A percentile compares a stretch with the other conserved stretches of the same genome.
These are phyloP conservation scores for Bassia scoparia DNA, from an alignment of 148 eudicot genomes.

Conservation along the genomic window DNA sequence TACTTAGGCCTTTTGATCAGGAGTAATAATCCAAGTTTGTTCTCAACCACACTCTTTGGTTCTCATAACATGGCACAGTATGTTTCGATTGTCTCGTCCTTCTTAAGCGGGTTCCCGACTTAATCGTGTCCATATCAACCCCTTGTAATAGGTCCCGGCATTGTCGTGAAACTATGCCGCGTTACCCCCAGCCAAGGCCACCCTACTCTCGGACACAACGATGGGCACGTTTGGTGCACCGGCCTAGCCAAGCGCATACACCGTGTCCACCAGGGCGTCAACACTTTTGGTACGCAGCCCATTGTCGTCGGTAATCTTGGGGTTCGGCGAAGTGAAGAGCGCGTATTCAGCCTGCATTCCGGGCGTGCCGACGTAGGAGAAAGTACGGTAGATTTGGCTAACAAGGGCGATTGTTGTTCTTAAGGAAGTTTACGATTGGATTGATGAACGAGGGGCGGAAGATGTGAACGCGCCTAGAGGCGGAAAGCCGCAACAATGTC, in stretches of 20 bases:
- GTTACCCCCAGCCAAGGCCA: conserved; percentile 23
- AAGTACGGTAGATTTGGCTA: conserved; percentile 50
- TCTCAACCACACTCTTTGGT: conserved; percentile 26
- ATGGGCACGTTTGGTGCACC: conserved; percentile 31
- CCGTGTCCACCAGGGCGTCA: conserved; percentile 42
- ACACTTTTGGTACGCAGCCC: conserved; percentile 40
- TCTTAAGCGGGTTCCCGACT: conserved; percentile 14
- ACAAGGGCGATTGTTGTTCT: conserved; percentile 29
- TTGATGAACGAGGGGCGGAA: conserved; percentile 17
- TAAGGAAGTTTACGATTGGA: conserved; percentile 41
- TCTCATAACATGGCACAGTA: conserved; percentile 42
- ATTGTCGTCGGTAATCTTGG: conserved; percentile 31
- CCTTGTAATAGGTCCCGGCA: conserved; percentile 26
- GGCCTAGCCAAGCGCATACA: conserved; percentile 36
- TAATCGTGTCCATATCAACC: conserved; percentile 24
- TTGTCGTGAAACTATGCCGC: conserved; percentile 3
- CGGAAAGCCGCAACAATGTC: conserved; percentile 23
- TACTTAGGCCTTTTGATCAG: conserved; percentile 30
- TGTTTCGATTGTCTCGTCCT: conserved; percentile 21
- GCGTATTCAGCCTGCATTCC: conserved; percentile 35
- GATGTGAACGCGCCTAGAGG: conserved; percentile 36
- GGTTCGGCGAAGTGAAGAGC: conserved; percentile 38
- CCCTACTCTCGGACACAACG: conserved; percentile 46
- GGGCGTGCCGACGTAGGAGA: conserved; percentile 16
- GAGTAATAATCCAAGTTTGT: conserved; percentile 32